A percentile compares a stretch with the other conserved stretches of the same genome.
phyloP scores from a whole-genome alignment of 805 yeast genomes.

The Schwanniomyces vanrijiae region DNA sequence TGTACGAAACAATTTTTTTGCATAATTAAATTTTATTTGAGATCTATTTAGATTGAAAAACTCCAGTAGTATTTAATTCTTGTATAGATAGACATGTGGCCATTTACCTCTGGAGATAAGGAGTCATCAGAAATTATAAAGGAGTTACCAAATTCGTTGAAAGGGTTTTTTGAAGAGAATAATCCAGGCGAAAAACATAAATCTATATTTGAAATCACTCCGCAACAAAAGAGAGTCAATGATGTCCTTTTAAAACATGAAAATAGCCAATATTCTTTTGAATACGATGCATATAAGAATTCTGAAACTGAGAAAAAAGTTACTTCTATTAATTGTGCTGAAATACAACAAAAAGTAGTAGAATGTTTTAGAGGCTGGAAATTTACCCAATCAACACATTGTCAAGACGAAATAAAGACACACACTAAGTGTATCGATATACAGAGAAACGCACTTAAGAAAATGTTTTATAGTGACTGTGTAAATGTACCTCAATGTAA shows the following conservation, averaged over 20 bases:
- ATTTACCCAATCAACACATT: constrained; percentile 25
- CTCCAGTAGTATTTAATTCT: background rate
- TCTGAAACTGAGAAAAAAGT: constrained; percentile 24
- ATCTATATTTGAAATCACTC: constrained; percentile 21
- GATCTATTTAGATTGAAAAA: background rate
- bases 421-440: constrained; percentile 30
- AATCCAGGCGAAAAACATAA: constrained; percentile 28
- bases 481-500: constrained; percentile 34
- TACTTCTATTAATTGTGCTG: constrained; percentile 38
- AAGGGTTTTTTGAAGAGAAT: constrained; percentile 27
- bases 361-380: constrained; percentile 37
- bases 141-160: constrained; percentile 34
- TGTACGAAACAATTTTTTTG: background rate
- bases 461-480: constrained; percentile 37
- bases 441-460: constrained; percentile 35
- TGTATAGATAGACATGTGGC: constrained; percentile 25
- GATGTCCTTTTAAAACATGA: constrained; percentile 20
- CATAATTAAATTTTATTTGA: background rate
- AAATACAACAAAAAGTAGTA: constrained; percentile 34
- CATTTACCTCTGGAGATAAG: constrained; percentile 21
- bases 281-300: constrained; percentile 31
- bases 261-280: constrained; percentile 17
- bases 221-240: constrained; percentile 27
- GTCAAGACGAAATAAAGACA: constrained; percentile 28
- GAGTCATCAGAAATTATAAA: constrained; percentile 27